Conservation (phyloP, 331 rosid genomes). For the Malus hybrid region DNA sequence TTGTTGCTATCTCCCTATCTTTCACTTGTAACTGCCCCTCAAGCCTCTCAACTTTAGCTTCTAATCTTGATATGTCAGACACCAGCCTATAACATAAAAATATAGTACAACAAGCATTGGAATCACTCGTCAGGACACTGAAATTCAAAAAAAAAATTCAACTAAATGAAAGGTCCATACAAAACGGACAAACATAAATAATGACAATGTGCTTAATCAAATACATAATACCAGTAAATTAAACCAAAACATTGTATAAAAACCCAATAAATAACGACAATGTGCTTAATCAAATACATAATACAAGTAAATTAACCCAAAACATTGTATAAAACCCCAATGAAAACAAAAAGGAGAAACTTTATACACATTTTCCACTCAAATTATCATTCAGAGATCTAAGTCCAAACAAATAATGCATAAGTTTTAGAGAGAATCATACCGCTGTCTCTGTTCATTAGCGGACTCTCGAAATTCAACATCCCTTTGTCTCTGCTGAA, state of each 20-base stretch:
- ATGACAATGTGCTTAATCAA: neutral
- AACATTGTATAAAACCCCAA: neutral
- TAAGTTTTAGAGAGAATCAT: slow-evolving; percentile 1
- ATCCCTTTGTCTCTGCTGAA: slow-evolving; percentile 97
- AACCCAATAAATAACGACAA: neutral
- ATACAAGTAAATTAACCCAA: neutral
- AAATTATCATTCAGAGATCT: neutral
- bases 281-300: neutral
- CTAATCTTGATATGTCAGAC: slow-evolving; percentile 86
- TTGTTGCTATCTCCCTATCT: slow-evolving; percentile 96
- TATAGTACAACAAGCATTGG: neutral
- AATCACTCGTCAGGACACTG: neutral
- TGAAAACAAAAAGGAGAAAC: neutral
- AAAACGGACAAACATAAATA: neutral
- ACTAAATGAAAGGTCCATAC: neutral
- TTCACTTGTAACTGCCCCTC: slow-evolving; percentile 81
- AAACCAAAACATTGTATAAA: too few relatives aligned
- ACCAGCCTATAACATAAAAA: slow-evolving; percentile 35
- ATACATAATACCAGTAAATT: too few relatives aligned
- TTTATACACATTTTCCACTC: neutral
- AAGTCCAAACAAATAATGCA: neutral
- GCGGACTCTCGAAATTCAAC: slow-evolving; percentile 88
- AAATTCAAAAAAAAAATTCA: neutral
- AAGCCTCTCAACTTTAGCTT: slow-evolving; percentile 93
- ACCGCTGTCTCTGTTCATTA: slow-evolving; percentile 93